Percentiles rank a stretch among this genome's conserved stretches.
These are phyloP conservation scores for Fraxinus sp. DNA, from an alignment of 305 asterid species.

Conservation along the genomic window DNA sequence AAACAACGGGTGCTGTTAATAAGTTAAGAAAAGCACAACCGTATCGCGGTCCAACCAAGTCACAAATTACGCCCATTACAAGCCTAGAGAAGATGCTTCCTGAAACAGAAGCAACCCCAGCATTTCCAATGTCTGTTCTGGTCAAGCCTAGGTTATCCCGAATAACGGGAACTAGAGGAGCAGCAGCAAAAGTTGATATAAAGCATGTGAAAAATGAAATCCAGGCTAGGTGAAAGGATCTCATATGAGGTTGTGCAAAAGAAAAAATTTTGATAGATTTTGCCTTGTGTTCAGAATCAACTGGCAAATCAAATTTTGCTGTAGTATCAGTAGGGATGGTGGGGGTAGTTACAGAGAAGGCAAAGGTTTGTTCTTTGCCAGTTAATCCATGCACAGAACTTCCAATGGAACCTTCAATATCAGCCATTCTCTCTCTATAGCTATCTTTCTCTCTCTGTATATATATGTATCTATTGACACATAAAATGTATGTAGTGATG, in stretches of 20 bases:
- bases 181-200: conserved; percentile 49
- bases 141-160: conserved; percentile 38
- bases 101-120: conserved; percentile 51
- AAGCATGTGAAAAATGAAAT: conserved; percentile 43
- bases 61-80: conserved; percentile 46
- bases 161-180: conserved; percentile 45
- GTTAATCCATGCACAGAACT: conserved; percentile 13
- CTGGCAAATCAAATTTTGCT: conserved; percentile 35
- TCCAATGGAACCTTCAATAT: conserved; percentile 22
- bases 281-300: conserved; percentile 48
- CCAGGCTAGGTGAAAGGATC: conserved; percentile 43
- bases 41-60: conserved; percentile 45
- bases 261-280: conserved; percentile 36
- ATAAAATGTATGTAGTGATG: not conserved
- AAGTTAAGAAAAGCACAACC: conserved; percentile 48
- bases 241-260: conserved; percentile 42
- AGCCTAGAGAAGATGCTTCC: conserved; percentile 55
- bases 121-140: conserved; percentile 44
- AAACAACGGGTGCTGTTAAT: conserved; percentile 45
- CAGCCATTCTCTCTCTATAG: conserved; percentile 11
- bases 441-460: not conserved
- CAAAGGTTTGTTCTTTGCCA: conserved; percentile 22
- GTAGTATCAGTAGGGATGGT: conserved; percentile 26
- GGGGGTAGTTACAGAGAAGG: conserved; percentile 31
- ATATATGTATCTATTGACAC: not conserved